Conservation (phyloP, 2,329 filamentous ascomycete genomes). For the Penicillium sp. region DNA sequence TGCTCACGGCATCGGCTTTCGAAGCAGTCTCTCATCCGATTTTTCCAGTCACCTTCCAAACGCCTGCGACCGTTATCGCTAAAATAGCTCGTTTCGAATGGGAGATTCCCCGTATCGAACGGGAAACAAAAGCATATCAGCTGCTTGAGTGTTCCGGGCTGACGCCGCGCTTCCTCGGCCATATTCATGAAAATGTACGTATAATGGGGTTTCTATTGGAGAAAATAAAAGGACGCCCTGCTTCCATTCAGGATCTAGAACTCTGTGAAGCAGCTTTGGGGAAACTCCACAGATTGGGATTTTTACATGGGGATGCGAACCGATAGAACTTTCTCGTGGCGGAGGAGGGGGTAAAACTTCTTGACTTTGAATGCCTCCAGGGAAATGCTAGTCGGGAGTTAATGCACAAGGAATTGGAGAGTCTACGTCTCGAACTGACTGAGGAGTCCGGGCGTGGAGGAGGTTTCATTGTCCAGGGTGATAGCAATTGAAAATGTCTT, state of each 20-base stretch:
- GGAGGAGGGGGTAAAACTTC: not conserved
- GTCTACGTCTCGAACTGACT: constrained; percentile 29
- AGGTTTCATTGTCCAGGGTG: constrained; percentile 1
- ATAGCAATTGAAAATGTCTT: not conserved
- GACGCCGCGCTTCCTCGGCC: constrained; percentile 37
- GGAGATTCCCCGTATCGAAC: constrained; percentile 36
- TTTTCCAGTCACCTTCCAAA: constrained; percentile 14
- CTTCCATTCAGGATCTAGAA: constrained; percentile 14
- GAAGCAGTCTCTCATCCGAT: constrained; percentile 24
- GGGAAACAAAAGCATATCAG: constrained; percentile 32
- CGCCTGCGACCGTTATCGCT: constrained; percentile 25
- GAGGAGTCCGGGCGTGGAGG: constrained; percentile 34
- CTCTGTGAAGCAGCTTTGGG: constrained; percentile 26
- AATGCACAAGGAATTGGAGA: constrained; percentile 29
- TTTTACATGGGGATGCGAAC: constrained; percentile 42
- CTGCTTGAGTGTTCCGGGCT: constrained; percentile 27
- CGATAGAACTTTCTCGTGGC: constrained; percentile 40
- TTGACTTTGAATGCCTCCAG: constrained; percentile 3
- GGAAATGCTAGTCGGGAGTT: constrained; percentile 19
- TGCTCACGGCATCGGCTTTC: constrained; percentile 27
- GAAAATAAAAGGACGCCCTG: constrained; percentile 33
- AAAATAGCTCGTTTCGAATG: constrained; percentile 38
- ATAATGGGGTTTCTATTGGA: constrained; percentile 39
- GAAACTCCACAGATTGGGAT: constrained; percentile 13
- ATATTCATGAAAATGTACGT: constrained; percentile 23